Conservation (phyloP, 768 basidiomycete species). For the Serendipita vermifera region DNA sequence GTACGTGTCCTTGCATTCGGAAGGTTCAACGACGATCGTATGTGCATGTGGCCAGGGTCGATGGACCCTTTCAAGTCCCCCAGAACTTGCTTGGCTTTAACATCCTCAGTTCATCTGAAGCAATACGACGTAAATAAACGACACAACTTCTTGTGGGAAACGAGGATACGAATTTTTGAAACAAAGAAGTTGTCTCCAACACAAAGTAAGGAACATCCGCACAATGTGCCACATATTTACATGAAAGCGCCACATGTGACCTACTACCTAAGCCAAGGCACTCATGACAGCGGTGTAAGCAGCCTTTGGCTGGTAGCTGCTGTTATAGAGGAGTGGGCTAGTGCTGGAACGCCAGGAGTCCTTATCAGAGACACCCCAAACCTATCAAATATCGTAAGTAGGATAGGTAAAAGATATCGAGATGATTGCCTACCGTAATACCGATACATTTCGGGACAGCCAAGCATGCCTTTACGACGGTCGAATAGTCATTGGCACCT, state of each 20-base stretch:
- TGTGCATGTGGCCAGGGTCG: neutral
- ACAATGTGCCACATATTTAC: neutral
- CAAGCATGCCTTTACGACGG: constrained; percentile 36
- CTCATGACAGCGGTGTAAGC: constrained; percentile 24
- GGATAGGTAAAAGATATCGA: neutral
- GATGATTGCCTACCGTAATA: constrained; percentile 29
- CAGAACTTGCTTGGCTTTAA: neutral
- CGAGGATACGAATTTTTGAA: neutral
- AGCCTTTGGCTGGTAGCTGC: constrained; percentile 35
- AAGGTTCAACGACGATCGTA: neutral
- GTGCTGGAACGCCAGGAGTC: constrained; percentile 36
- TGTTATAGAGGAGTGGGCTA: constrained; percentile 35
- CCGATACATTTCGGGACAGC: constrained; percentile 30
- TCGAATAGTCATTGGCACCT: constrained; percentile 30
- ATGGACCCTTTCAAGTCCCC: neutral
- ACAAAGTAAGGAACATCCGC: neutral
- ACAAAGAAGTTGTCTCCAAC: neutral
- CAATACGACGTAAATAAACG: neutral
- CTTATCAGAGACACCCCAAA: constrained; percentile 17
- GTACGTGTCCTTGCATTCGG: neutral
- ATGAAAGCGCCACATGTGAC: neutral
- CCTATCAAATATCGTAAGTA: neutral
- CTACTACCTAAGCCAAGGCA: constrained; percentile 16
- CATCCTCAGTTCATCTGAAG: neutral
- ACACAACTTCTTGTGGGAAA: neutral